Percentiles rank a stretch among this genome's conserved stretches.
Evolutionary conservation across 2,329 filamentous ascomycete genomes (phyloP).

Genomic region (Pezicula radicicola): DNA sequence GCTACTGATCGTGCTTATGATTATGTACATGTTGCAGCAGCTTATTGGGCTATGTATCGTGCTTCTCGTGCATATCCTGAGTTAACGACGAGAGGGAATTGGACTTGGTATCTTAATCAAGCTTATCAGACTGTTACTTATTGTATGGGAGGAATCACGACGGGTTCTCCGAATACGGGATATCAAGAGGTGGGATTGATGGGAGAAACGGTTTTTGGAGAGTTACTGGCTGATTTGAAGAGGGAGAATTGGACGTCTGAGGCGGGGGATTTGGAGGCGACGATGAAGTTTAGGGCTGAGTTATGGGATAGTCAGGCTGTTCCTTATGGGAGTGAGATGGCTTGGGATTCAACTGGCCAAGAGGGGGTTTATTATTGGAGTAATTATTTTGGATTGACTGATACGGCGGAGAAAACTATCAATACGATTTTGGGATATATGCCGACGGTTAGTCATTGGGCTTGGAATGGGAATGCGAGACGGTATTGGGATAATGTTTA

Average conservation of each 20-base stretch:
- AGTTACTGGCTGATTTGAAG: constrained; percentile 47
- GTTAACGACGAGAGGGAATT: constrained; percentile 37
- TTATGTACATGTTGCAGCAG: constrained; percentile 53
- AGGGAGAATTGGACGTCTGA: constrained; percentile 41
- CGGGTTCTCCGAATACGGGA: constrained; percentile 27
- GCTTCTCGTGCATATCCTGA: constrained; percentile 46
- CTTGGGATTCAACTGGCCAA: constrained; percentile 61
- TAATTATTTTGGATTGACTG: constrained; percentile 45
- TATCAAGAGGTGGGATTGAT: constrained; percentile 50
- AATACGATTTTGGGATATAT: constrained; percentile 53
- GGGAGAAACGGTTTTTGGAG: constrained; percentile 56
- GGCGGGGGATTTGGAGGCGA: constrained; percentile 36
- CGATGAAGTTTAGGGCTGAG: constrained; percentile 46
- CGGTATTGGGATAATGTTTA: constrained; percentile 58
- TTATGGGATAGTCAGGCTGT: constrained; percentile 48
- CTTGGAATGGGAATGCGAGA: constrained; percentile 59
- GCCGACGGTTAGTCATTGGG: constrained; percentile 58
- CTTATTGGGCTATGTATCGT: constrained; percentile 57
- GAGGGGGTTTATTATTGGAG: constrained; percentile 61
- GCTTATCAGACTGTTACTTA: constrained; percentile 48
- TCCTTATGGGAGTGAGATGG: constrained; percentile 59
- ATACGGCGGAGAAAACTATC: constrained; percentile 48
- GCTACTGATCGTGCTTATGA: constrained; percentile 51
- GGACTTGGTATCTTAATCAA: constrained; percentile 53
- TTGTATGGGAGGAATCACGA: constrained; percentile 25